Evolutionary conservation across 345 rosid species (phyloP), one percentile per base, ranked within the genome.

Genomic region (Turritis glabra): DNA sequence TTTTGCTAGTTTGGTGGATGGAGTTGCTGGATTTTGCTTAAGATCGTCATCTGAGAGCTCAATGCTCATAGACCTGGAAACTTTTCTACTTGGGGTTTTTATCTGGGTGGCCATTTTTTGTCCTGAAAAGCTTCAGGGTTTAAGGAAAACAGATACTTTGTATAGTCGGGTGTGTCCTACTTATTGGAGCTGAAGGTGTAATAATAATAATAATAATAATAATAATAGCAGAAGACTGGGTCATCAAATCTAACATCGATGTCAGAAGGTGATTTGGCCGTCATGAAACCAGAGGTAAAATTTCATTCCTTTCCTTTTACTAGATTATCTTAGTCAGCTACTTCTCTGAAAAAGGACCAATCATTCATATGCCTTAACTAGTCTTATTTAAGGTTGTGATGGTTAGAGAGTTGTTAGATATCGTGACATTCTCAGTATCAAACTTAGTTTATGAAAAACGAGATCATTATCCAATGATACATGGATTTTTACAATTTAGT

Each of bases 231-330:
- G 33, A 32, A 69, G 29, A 52, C 40, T 74, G 52, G 74, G 27
- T 69, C 29, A 58, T 74, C 46, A 58, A 25, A 35, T 65, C 74
- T 57, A 52, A 37, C 52, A 46, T 22, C 67, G 48, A 92, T 90
- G 92, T 84, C 94, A 72, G 96, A 92, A 81, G 81, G 75, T 71
- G 72, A 80, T 80, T 77, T 88, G 89, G 88, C 89, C 22, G 84
- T 88, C 51, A 82, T 84, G 51, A 86, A 91, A 84, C 88, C 93
- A 33, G 92, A 92, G 92, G 97, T 92, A 44, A 64, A 69, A 9
- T 41, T 26, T 59, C 50, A 35, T 58, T 29, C 21, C 71, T 51
- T 9, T 25, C 9, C 12, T 50, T 61, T 32, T 61, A 14, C 54
- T 60, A 30, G 17, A 41, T 18, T 6, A 44, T 44, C 60, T 50